Evolutionary conservation across 148 eudicot genomes (phyloP).

Genomic region (Hydrangea macrophylla): DNA sequence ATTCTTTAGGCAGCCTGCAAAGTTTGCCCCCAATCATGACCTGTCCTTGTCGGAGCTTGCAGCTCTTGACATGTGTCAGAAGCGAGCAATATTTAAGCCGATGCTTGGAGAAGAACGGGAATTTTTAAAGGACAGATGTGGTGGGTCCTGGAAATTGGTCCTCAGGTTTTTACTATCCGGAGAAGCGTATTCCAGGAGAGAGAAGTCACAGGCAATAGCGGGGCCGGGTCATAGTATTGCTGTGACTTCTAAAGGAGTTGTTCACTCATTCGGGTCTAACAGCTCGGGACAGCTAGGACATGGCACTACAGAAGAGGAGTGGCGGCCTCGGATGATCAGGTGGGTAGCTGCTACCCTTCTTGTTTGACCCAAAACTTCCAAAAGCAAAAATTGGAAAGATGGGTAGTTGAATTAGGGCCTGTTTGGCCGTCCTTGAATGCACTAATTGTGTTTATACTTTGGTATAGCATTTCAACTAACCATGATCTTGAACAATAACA

Average conservation of each 20-base stretch:
- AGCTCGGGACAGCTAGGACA: conserved; percentile 94
- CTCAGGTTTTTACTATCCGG: conserved; percentile 82
- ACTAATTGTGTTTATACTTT: too few relatives aligned
- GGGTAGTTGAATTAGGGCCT: not conserved
- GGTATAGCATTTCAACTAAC: too few relatives aligned
- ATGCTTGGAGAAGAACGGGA: conserved; percentile 57
- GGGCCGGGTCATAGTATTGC: conserved; percentile 91
- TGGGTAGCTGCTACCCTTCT: conserved; percentile 18
- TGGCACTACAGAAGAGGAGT: conserved; percentile 64
- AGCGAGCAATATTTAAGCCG: conserved; percentile 74
- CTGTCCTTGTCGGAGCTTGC: conserved; percentile 86
- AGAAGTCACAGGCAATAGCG: conserved; percentile 86
- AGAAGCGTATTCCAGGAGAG: conserved; percentile 75
- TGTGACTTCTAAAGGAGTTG: conserved; percentile 73
- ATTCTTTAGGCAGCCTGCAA: conserved; percentile 86
- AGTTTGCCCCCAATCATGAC: conserved; percentile 71
- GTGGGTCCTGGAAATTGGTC: conserved; percentile 95
- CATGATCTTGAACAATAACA: too few relatives aligned
- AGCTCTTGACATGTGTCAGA: conserved; percentile 85
- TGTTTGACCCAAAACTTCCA: not conserved
- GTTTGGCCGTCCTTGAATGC: too few relatives aligned
- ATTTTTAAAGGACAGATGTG: conserved; percentile 61
- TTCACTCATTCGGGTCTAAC: conserved; percentile 86
- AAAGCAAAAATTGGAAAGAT: not conserved
- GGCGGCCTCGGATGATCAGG: conserved; percentile 83